Evolutionary conservation across 129 eudicot species (phyloP).

Genomic region (sunflower (Helianthus annuus)): HanXRQr2.0-SUNRISE NC_035437.2:6109882-6110381

Average conservation of each 20-base stretch:
- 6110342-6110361: constrained; percentile 5
- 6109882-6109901: no score
- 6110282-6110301: constrained; percentile 12
- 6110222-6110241: not conserved
- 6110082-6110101: constrained; percentile 26
- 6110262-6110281: constrained; percentile 6
- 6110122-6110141: not conserved
- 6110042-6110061: not conserved
- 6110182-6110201: constrained; percentile 15
- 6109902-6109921: no score
- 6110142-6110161: not conserved
- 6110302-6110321: constrained; percentile 1
- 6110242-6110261: constrained; percentile 9
- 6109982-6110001: not conserved
- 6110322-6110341: not conserved
- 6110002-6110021: not conserved
- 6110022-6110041: not conserved
- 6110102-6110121: not conserved
- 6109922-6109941: no score
- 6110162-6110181: constrained; percentile 1
- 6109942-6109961: no score
- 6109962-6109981: not conserved
- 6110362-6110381: constrained; percentile 8
- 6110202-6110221: not conserved
- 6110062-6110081: constrained; percentile 14